Base-by-base conservation (phyloP, 2,329 filamentous ascomycete species). In the Colletotrichum agaves region DNA sequence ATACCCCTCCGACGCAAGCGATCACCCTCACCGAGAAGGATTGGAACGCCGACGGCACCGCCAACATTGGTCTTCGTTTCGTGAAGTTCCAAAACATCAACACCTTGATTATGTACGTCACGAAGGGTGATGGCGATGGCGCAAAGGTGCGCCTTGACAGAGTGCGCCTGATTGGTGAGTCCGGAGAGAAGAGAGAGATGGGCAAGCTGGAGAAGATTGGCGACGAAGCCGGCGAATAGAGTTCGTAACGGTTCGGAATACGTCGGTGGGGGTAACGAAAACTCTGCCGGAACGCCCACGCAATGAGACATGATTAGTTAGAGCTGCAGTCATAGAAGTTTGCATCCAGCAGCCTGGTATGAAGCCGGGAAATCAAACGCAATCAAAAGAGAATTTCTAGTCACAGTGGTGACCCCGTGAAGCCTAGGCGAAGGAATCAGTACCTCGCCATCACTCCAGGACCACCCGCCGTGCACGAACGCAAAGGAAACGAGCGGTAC, bases 31-130 rank as follows among this genome's bases (percentile, higher is more conserved):
- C 86, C 69, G 83, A 90, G 50, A 85, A 87, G 59, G 93, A 97
- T 75, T 99, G 96, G 95, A 92, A 94, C 78, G 83, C 85, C 49
- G 88, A 92, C 13, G 91, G 90, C 58, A 95, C 93, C 8, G 91
- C 89, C 13, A 92, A 85, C 73, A 81, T 95, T 61, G 81, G 86
- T 49, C 82, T 98, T 74, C 92, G 94, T 13, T 98, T 95, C 75
- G 96, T 99, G 80, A 98, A 98, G 82, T 99, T 98, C 84, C 96
- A 98, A 82, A 97, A 94, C 76, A 92, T 98, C 61, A 91, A 89
- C 67, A 96, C 90, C 69, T 77, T 99, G 73, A 91, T 97, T 17
- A 74, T 99, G 11, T 99, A 98, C 78, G 90, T 99, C 37, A 92
- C 92, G 61, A 91, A 97, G 76, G 94, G 94, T 2, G 92, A 95